Base-by-base conservation (phyloP, 2,329 filamentous ascomycete genomes). In the Juglanconis sp. region DNA sequence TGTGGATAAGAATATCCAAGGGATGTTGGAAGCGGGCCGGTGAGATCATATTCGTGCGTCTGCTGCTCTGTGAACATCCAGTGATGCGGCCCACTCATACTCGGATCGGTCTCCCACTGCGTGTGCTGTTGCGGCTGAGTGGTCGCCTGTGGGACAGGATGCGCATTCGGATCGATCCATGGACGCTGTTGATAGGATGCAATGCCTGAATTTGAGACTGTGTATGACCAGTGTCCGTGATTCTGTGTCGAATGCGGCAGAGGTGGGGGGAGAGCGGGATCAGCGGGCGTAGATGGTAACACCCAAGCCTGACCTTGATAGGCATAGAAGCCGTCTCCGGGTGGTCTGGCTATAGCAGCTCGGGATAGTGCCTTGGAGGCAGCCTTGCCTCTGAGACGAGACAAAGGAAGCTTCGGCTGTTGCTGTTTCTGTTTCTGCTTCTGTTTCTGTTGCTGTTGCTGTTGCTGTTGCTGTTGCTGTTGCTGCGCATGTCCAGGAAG, bases 331-430 rank as follows among this genome's bases (percentile, higher is more conserved):
- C 32, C 35, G 13, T 11, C 9, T 32, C 38, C 31, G 30, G 9
- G 11, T 8, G 51, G 44, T n/a, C 5, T 47, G 38, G 46, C 38
- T 30, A 47, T 46, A 44, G 51, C 57, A 42, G 50, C 57, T 17
- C 54, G 40, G 15, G 57, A 52, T 15, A 53, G 51, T n/a, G 51
- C 42, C 38, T 50, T 51, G n/a, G 51, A 42, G 13, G 57, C 46
- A 13, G 34, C 49, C 30, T 36, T 49, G 10, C 35, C 52, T 13
- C n/a, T 35, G 10, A n/a, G 30, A 31, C 24, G 38, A 17, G 42
- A 40, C 10, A 4, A n/a, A 2, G 55, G 15, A 17, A 40, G 31
- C 32, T 8, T 24, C 2, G 55, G 24, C 6, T 15, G 53, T 31
- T 10, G 36, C 24, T 38, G 24, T 24, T 24, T 24, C 24, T 24